Conservation (phyloP, 176 grass and related monocot species). For the Cenchrus purpureus region DNA sequence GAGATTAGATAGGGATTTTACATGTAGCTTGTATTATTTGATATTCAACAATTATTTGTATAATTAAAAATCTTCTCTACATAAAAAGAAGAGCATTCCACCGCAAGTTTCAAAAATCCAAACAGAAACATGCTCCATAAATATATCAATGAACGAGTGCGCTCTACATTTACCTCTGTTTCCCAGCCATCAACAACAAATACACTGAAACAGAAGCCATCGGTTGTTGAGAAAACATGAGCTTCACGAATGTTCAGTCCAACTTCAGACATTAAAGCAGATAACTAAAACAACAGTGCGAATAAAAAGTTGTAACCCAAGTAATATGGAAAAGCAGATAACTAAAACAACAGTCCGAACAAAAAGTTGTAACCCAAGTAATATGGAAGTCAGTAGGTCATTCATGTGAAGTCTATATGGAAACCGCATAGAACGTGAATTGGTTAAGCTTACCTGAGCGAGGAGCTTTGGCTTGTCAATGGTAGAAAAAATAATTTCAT, state of each 20-base stretch:
- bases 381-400: neutral
- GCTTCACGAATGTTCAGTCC: conserved; percentile 93
- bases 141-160: neutral
- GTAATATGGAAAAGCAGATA: conserved; percentile 54
- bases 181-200: conserved; percentile 98
- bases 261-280: conserved; percentile 74
- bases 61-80: neutral
- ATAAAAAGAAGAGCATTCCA: neutral
- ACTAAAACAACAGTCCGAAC: conserved; percentile 52
- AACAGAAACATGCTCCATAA: neutral
- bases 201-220: conserved; percentile 89
- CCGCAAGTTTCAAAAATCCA: neutral
- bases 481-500: conserved; percentile 98
- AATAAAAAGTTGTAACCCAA: conserved; percentile 5
- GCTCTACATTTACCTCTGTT: conserved; percentile 53
- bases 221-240: conserved; percentile 95
- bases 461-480: conserved; percentile 99
- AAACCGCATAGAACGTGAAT: neutral
- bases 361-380: neutral
- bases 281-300: conserved; percentile 60
- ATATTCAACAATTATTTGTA: neutral
- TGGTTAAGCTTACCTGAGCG: conserved; percentile 64
- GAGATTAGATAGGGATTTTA: neutral
- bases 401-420: neutral
- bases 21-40: neutral